Evolutionary conservation across 2,329 filamentous ascomycete species (phyloP), one percentile per base, ranked within the genome.

Genomic region (Atkinsonella hypoxylon): DNA sequence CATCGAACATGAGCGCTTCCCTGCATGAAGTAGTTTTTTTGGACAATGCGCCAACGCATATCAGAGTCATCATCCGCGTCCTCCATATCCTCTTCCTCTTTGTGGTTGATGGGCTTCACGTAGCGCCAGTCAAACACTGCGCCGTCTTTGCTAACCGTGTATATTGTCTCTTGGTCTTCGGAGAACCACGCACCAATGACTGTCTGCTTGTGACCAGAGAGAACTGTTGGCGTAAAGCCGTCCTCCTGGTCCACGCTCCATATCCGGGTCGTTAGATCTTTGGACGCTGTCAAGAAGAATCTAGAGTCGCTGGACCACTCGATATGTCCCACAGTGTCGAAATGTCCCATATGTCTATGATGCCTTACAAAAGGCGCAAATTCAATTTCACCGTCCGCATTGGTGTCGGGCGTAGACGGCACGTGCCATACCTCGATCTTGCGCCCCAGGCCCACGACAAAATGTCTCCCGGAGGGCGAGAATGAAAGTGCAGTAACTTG

Each of bases 171-270:
- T 64, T 98, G 93, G 59, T 95, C 83, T 54, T 85, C 83, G 0
- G 90, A 94, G 64, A 98, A 98, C 82, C 89, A 98, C n/a, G 90
- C 90, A n/a, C 85, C 88, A 50, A 94, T 77, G 3, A 98, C 87
- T 15, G 80, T 84, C 67, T 96, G 89, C 64, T 89, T 83, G 68
- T 98, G 94, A 1, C 93, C 93, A 3, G 89, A 85, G 54, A 98
- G 71, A 15, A 90, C 88, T 1, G 93, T 98, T 0, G 91, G 89
- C 47, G 82, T 81, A 67, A 97, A 97, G 1, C 85, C 87, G 54
- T 91, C 87, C 61, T 95, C 89, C 1, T 83, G 77, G 58, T 94
- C 79, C 57, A 96, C 71, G 64, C 90, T 97, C 91, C 91, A 98
- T 81, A 98, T 87, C 63, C 90, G 81, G 39, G 88, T 85, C 0